Evolutionary conservation across 495 filamentous ascomycete genomes (phyloP), one percentile per base, ranked within the genome.

Genomic region (Penicillium flavigenum): DNA sequence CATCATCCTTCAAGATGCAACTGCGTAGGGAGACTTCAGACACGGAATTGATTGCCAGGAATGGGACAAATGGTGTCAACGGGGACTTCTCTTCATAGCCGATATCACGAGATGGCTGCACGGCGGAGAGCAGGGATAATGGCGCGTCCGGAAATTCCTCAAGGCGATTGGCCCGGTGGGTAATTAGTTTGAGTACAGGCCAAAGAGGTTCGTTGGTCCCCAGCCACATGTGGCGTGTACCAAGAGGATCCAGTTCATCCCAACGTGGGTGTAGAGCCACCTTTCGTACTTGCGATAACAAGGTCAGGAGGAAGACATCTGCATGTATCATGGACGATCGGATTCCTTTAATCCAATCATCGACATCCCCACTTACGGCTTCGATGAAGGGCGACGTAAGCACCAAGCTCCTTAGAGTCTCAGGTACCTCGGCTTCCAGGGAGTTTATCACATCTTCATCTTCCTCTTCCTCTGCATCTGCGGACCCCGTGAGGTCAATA

Each of bases 281-380:
- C 19, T 39, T 34, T 24, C 47, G 56, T 16, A 58, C 47, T n/a
- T 52, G 47, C 9, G 56, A 24, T 20, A 58, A 24, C 56, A 58
- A 36, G 22, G 56, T 58, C 56, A 58, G 5, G 7, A 58, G 56
- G 20, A 58, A 58, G 38, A 58, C 47, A 17, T 58, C 56, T 36
- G 56, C 56, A 51, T 62, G 11, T 20, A 43, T 14, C 11, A 2
- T 12, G n/a, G 41, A 43, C 41, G 6, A 19, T 43, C n/a, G 26
- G 16, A 48, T 17, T 32, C n/a, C 3, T 32, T 5, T 0, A 20
- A 43, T 11, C 41, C 41, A 43, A 20, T 22, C 41, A 4, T 20
- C 41, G 1, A 6, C 17, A 12, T 17, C 11, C 8, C 41, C 41
- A 0, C 9, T 10, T 0, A 43, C 10, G 7, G 19, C 41, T 43